phyloP scores from a whole-genome alignment of 176 grass and related monocot species.

The Carex myosuroides region DNA sequence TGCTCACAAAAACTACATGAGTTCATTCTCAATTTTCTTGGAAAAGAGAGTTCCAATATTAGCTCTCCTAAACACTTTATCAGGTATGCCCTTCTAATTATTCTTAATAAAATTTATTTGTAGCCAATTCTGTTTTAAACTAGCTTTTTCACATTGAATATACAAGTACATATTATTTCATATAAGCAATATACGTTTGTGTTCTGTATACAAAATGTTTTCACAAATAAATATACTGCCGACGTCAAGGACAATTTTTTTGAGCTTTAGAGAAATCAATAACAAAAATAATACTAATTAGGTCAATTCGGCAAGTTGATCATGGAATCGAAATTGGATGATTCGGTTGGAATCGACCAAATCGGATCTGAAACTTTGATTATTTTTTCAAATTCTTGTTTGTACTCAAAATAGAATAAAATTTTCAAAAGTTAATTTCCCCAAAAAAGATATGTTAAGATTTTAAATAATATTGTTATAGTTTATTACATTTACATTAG shows the following conservation, averaged over 20 bases:
- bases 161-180: not conserved
- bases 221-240: not conserved
- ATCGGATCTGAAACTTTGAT: not conserved
- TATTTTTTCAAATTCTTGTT: too few relatives aligned
- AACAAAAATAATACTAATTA: not conserved
- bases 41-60: not conserved
- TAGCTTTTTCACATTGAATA: not conserved
- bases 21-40: constrained; percentile 29
- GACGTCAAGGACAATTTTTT: not conserved
- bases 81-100: not conserved
- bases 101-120: not conserved
- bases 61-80: not conserved
- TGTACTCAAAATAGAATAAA: too few relatives aligned
- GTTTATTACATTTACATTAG: too few relatives aligned
- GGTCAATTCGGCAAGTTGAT: not conserved
- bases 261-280: not conserved
- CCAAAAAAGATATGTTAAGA: too few relatives aligned
- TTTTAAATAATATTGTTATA: too few relatives aligned
- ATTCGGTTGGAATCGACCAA: too few relatives aligned
- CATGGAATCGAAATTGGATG: too few relatives aligned
- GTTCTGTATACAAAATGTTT: not conserved
- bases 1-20: constrained; percentile 1
- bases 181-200: not conserved
- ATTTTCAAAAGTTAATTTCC: too few relatives aligned
- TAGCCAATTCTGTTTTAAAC: not conserved